These are phyloP conservation scores for Apiospora kogelbergensis DNA, from an alignment of 2,329 filamentous ascomycete genomes.

Conservation along the genomic window DNA sequence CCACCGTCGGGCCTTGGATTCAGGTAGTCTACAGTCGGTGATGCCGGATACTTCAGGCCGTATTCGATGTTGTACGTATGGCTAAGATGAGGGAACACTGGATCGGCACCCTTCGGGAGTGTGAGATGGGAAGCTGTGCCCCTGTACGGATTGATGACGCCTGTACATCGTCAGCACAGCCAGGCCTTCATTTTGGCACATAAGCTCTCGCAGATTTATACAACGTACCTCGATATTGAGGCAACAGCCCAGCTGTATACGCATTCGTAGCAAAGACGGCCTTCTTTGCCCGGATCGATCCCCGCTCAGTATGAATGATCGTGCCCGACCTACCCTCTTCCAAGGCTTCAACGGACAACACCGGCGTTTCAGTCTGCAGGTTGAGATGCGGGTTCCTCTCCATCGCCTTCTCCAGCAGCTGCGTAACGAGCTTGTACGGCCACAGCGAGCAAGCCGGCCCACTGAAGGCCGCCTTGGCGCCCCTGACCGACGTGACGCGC, in stretches of 20 bases:
- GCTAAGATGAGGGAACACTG: conserved; percentile 18
- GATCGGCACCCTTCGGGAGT: conserved; percentile 11
- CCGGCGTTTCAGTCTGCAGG: conserved; percentile 22
- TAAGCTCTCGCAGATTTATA: neutral
- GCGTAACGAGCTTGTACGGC: conserved; percentile 23
- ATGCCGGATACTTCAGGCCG: neutral
- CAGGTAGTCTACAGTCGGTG: conserved; percentile 23
- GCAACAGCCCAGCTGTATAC: conserved; percentile 21
- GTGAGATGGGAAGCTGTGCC: conserved; percentile 19
- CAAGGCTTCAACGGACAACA: conserved; percentile 11
- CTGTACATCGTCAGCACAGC: neutral
- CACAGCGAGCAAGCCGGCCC: conserved; percentile 18
- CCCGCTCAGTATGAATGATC: conserved; percentile 15
- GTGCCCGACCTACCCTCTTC: conserved; percentile 10
- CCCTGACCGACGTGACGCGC: conserved; percentile 12
- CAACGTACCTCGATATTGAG: conserved; percentile 13
- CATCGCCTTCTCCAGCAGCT: conserved; percentile 28
- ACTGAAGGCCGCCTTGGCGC: conserved; percentile 13
- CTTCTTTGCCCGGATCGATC: conserved; percentile 18
- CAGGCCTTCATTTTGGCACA: neutral
- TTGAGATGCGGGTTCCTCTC: conserved; percentile 17
- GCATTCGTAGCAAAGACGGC: conserved; percentile 22
- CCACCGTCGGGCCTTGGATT: conserved; percentile 29
- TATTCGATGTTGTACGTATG: conserved; percentile 21
- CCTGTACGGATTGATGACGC: conserved; percentile 17